Conservation (phyloP, 805 yeast genomes). For the Scheffersomyces amazonensis region DNA sequence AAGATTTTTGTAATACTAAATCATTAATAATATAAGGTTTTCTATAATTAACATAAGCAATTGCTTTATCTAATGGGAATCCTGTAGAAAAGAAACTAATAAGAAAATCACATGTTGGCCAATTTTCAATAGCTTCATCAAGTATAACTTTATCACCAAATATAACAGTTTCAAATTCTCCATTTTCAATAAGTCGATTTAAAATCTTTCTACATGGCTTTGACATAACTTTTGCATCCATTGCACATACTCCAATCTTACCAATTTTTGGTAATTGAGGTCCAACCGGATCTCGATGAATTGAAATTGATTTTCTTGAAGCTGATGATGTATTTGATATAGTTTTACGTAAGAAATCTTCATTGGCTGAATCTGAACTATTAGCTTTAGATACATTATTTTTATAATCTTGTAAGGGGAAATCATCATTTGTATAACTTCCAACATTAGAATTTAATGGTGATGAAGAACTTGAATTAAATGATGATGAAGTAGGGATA, state of each 20-base stretch:
- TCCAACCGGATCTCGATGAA: slow-evolving; percentile 37
- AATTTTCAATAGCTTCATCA: slow-evolving; percentile 90
- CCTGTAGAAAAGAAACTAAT: slow-evolving; percentile 94
- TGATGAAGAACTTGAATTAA: slow-evolving; percentile 11
- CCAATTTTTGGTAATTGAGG: slow-evolving; percentile 73
- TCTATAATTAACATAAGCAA: slow-evolving; percentile 80
- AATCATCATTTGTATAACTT: background rate
- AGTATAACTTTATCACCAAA: slow-evolving; percentile 96
- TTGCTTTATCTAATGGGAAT: slow-evolving; percentile 94
- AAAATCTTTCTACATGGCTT: slow-evolving; percentile 93
- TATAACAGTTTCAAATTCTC: slow-evolving; percentile 94
- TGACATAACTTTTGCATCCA: slow-evolving; percentile 94
- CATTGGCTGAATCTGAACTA: slow-evolving; percentile 7
- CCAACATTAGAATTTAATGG: slow-evolving; percentile 1
- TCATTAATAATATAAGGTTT: slow-evolving; percentile 91
- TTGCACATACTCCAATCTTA: slow-evolving; percentile 96
- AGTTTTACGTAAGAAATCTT: slow-evolving; percentile 18
- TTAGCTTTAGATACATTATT: slow-evolving; percentile 4
- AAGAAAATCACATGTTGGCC: slow-evolving; percentile 98
- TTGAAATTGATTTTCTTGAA: slow-evolving; percentile 27
- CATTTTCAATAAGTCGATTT: slow-evolving; percentile 82
- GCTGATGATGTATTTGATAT: slow-evolving; percentile 32
- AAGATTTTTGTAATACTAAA: slow-evolving; percentile 80
- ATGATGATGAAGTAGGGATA: slow-evolving; percentile 2
- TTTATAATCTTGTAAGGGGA: background rate